Percentiles rank a stretch among this genome's conserved stretches.
phyloP scores from a whole-genome alignment of 1,139 yeast species.

The Suhomyces bolitotheri region DNA sequence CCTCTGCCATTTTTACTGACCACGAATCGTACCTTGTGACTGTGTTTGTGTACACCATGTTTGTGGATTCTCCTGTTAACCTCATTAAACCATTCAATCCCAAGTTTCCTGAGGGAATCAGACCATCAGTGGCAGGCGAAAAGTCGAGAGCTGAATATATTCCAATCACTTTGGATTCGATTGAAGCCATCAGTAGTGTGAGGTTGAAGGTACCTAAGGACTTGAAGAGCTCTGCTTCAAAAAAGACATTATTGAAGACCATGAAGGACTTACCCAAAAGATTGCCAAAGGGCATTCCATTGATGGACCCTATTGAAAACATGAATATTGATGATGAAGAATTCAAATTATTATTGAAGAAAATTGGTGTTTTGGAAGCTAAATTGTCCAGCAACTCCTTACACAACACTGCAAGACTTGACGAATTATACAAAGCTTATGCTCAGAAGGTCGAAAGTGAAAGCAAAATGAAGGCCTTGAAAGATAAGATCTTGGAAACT shows the following conservation, averaged over 20 bases:
- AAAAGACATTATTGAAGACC: constrained; percentile 73
- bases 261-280: constrained; percentile 77
- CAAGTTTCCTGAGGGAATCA: constrained; percentile 78
- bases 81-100: constrained; percentile 74
- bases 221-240: constrained; percentile 66
- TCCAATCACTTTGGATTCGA: constrained; percentile 80
- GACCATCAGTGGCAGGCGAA: constrained; percentile 77
- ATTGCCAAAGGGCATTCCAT: constrained; percentile 86
- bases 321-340: constrained; percentile 89
- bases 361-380: constrained; percentile 78
- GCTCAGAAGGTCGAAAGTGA: constrained; percentile 62
- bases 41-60: constrained; percentile 80
- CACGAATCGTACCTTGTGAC: constrained; percentile 88
- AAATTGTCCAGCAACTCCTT: constrained; percentile 72
- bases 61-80: constrained; percentile 71
- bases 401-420: constrained; percentile 61
- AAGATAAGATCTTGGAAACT: constrained; percentile 72
- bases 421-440: constrained; percentile 64
- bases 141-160: constrained; percentile 73
- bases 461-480: constrained; percentile 58
- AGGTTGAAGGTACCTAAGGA: constrained; percentile 83
- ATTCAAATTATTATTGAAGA: constrained; percentile 67
- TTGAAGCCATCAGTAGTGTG: constrained; percentile 73
- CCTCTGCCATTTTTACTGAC: constrained; percentile 56
- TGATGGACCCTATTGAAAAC: constrained; percentile 83